A percentile compares a stretch with the other conserved stretches of the same genome.
Evolutionary conservation across 129 eudicot species (phyloP).

Genomic region (Artemisia argyi): DNA sequence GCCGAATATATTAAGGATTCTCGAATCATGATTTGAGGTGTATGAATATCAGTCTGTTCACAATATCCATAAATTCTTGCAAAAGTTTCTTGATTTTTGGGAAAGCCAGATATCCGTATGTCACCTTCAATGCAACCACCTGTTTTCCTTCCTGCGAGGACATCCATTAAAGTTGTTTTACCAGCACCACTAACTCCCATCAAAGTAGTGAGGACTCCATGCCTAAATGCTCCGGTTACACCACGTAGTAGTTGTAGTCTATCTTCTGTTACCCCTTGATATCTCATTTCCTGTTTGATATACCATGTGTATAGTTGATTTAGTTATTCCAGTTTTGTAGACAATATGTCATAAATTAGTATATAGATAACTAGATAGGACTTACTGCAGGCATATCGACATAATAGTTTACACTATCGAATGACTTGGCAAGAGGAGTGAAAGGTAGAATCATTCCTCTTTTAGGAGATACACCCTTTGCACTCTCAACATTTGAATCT

Average conservation of each 20-base stretch:
- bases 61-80: constrained; percentile 89
- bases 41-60: constrained; percentile 91
- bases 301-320: not conserved
- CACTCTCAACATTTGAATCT: constrained; percentile 47
- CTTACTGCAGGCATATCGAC: constrained; percentile 95
- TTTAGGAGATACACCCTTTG: constrained; percentile 70
- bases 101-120: constrained; percentile 79
- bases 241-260: constrained; percentile 68
- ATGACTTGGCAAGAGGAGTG: constrained; percentile 80
- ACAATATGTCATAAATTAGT: not conserved
- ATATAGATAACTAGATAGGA: not conserved
- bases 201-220: constrained; percentile 87
- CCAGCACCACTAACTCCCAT: constrained; percentile 99
- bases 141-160: constrained; percentile 90
- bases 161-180: constrained; percentile 97
- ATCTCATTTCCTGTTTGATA: constrained; percentile 66
- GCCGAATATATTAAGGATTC: constrained; percentile 88
- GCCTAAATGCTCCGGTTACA: constrained; percentile 86
- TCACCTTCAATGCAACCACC: constrained; percentile 96
- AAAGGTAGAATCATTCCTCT: constrained; percentile 96
- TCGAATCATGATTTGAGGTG: constrained; percentile 73
- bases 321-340: not conserved
- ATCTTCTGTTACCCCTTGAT: constrained; percentile 69
- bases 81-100: constrained; percentile 87
- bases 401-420: constrained; percentile 70